Evolutionary conservation across 73 alveolate genomes (phyloP).

Genomic region (Paramecium caudatum): DNA sequence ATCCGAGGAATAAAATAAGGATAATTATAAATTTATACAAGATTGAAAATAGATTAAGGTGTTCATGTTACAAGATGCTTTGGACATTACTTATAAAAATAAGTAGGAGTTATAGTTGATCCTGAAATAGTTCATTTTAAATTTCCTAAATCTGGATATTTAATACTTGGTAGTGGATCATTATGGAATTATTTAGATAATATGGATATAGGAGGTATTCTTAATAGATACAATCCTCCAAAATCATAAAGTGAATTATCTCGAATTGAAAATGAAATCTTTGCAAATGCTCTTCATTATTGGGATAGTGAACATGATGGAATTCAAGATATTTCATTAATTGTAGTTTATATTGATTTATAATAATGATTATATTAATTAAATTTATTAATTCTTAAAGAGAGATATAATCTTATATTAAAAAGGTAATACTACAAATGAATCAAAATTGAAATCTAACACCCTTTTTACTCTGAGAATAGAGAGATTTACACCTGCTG

Average conservation of each 20-base stretch:
- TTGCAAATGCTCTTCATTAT: not conserved
- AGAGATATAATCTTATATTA: no score
- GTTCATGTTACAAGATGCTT: slow-evolving; percentile 14
- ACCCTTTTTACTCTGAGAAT: not conserved
- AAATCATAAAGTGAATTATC: slow-evolving; percentile 16
- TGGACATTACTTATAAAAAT: not conserved
- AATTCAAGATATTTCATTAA: not conserved
- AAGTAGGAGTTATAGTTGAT: slow-evolving; percentile 8
- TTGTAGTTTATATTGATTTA: not conserved
- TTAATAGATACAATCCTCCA: slow-evolving; percentile 17
- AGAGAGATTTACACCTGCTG: not conserved
- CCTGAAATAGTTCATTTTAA: slow-evolving; percentile 10
- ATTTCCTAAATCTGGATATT: slow-evolving; percentile 28
- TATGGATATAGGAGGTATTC: not conserved
- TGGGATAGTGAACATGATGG: not conserved
- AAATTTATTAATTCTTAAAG: no score
- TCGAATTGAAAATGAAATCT: not conserved
- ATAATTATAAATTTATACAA: slow-evolving; percentile 3
- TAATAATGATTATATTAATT: not conserved
- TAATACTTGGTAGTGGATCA: not conserved
- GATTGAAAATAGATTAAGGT: slow-evolving; percentile 24
- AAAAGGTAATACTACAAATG: no score
- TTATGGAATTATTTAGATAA: slow-evolving; percentile 11
- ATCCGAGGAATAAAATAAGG: slow-evolving; percentile 32
- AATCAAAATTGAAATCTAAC: slow-evolving; percentile 15